Evolutionary conservation across 2,329 filamentous ascomycete genomes (phyloP).

Genomic region (Colletotrichum sp.): DNA sequence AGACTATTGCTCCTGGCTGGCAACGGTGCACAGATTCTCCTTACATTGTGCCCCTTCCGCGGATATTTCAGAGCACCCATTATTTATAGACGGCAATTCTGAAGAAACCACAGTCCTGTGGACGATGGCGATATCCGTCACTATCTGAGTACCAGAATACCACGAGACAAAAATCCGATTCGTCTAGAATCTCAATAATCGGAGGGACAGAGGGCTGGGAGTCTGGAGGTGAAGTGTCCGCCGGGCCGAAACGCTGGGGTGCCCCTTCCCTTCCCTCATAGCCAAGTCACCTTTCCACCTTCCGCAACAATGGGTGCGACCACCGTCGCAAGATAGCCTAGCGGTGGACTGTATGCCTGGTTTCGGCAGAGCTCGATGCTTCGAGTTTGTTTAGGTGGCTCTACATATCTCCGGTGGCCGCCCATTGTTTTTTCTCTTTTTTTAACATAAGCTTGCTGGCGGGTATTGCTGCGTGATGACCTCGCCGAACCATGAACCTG

Average conservation of each 20-base stretch:
- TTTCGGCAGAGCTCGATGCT: neutral
- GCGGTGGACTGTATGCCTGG: neutral
- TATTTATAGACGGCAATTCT: neutral
- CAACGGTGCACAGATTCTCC: no score
- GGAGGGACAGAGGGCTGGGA: accelerated
- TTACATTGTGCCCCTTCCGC: neutral
- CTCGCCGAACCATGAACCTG: neutral
- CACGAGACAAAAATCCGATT: neutral
- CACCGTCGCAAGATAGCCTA: neutral
- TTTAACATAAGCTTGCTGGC: neutral
- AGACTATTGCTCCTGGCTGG: no score
- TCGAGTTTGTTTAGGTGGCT: neutral
- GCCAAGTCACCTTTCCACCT: neutral
- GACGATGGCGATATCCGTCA: accelerated
- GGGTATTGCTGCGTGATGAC: neutral
- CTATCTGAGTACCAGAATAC: accelerated
- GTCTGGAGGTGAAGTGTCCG: neutral
- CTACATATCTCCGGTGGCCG: neutral
- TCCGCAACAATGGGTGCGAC: neutral
- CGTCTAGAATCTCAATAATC: neutral
- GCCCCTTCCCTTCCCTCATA: neutral
- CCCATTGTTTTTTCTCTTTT: neutral
- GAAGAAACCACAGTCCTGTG: accelerated
- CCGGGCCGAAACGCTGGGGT: neutral
- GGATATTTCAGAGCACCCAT: neutral